Evolutionary conservation across 305 asterid genomes (phyloP).

Genomic region (Euphrasia arctica): DNA sequence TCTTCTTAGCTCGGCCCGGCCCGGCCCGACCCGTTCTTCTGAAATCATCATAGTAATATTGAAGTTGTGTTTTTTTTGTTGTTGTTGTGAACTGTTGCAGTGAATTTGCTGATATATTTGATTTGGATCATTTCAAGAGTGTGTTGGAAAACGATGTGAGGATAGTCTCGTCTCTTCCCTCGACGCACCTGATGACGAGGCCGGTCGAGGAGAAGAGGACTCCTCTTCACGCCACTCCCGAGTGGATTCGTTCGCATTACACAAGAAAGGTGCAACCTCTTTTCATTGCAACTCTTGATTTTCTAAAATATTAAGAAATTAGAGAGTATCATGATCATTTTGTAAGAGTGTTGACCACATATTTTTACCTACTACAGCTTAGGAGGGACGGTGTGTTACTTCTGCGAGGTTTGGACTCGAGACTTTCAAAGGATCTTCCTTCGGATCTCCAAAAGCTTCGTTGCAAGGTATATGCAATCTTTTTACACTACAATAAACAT

Average conservation of each 20-base stretch:
- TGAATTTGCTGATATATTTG: conserved; percentile 89
- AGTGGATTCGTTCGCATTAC: conserved; percentile 79
- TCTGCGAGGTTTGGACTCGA: conserved; percentile 74
- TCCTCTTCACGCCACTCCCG: conserved; percentile 65
- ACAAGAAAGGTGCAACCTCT: conserved; percentile 35
- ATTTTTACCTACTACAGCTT: conserved; percentile 44
- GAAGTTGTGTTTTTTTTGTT: not conserved
- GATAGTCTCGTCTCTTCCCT: conserved; percentile 79
- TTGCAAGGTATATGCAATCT: conserved; percentile 58
- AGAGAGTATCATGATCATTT: not conserved
- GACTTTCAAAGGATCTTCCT: conserved; percentile 91
- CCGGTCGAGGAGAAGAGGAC: conserved; percentile 76
- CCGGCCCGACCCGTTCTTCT: not conserved
- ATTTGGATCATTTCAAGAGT: conserved; percentile 87
- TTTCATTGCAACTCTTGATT: not conserved
- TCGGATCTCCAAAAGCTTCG: conserved; percentile 93
- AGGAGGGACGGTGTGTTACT: conserved; percentile 82
- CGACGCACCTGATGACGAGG: conserved; percentile 77
- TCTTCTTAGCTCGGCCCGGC: not conserved
- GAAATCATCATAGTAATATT: too few relatives aligned
- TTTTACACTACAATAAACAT: too few relatives aligned
- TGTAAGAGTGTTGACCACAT: not conserved
- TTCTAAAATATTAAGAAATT: not conserved
- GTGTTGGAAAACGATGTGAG: conserved; percentile 73
- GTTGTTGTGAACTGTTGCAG: too few relatives aligned